phyloP scores from a whole-genome alignment of 305 asterid species.

The Euphrasia arctica region DNA sequence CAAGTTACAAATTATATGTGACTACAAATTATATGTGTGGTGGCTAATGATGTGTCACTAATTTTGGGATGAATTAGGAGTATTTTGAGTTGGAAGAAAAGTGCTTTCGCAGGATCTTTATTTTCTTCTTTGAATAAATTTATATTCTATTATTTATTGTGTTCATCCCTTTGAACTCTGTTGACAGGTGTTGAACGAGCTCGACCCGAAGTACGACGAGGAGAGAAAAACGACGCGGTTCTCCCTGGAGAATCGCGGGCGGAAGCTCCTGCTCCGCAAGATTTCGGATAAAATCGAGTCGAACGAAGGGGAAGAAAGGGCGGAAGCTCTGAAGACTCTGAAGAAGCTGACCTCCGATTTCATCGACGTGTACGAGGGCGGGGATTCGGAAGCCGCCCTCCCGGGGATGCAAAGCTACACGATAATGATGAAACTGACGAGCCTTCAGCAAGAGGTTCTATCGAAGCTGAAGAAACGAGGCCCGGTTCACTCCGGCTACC shows the following conservation, averaged over 20 bases:
- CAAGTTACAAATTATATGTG: too few species aligned
- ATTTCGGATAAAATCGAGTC: neutral
- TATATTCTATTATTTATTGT: too few species aligned
- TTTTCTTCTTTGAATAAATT: too few species aligned
- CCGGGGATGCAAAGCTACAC: neutral
- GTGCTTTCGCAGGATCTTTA: too few species aligned
- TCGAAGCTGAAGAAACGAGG: neutral
- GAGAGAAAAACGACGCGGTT: neutral
- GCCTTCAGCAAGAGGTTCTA: neutral
- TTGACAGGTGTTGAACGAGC: neutral
- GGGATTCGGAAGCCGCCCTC: neutral
- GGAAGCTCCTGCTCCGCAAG: neutral
- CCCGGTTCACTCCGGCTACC: neutral
- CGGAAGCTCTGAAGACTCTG: neutral
- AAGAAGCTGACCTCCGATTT: neutral
- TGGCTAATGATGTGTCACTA: too few species aligned
- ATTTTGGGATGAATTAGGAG: too few species aligned
- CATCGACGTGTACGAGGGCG: conserved; percentile 1
- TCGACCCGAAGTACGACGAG: neutral
- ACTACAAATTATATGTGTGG: too few species aligned
- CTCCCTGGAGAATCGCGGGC: neutral
- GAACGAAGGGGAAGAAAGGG: neutral
- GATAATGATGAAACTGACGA: neutral
- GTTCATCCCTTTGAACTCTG: too few species aligned
- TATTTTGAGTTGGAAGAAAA: too few species aligned